Evolutionary conservation across 805 yeast genomes (phyloP).

Genomic region (Spathaspora girioi): DNA sequence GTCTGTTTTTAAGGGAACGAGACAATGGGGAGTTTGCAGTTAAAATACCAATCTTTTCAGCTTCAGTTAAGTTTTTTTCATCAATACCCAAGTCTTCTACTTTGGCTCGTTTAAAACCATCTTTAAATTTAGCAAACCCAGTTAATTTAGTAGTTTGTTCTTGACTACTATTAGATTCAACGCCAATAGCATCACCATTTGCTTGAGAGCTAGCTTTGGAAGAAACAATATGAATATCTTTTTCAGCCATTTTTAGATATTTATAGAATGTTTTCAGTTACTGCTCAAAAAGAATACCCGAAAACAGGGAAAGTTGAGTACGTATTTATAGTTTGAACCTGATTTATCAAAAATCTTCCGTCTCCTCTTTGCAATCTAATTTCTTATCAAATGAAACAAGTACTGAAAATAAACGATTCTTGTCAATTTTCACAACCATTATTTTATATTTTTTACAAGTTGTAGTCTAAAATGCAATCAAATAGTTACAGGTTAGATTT

Average conservation of each 20-base stretch:
- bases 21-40: conserved; percentile 49
- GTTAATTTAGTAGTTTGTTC: conserved; percentile 12
- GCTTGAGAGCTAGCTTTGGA: conserved; percentile 34
- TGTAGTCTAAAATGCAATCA: too few relatives aligned
- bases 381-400: too few relatives aligned
- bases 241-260: conserved; percentile 28
- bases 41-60: conserved; percentile 30
- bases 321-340: too few relatives aligned
- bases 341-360: too few relatives aligned
- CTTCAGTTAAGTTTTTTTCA: conserved; percentile 16
- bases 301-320: too few relatives aligned
- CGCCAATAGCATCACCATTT: conserved; percentile 16
- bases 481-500: too few relatives aligned
- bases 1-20: conserved; percentile 57
- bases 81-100: conserved; percentile 39
- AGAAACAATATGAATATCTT: conserved; percentile 38
- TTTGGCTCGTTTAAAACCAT: conserved; percentile 32
- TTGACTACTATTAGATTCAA: conserved; percentile 13
- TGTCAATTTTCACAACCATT: too few relatives aligned
- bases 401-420: too few relatives aligned
- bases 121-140: conserved; percentile 21
- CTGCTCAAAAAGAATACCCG: too few relatives aligned
- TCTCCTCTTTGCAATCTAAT: too few relatives aligned
- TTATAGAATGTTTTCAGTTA: background rate
- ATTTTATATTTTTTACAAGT: too few relatives aligned